Evolutionary conservation across 2,329 filamentous ascomycete genomes (phyloP).

Genomic region (Corynespora cassiicola): DNA sequence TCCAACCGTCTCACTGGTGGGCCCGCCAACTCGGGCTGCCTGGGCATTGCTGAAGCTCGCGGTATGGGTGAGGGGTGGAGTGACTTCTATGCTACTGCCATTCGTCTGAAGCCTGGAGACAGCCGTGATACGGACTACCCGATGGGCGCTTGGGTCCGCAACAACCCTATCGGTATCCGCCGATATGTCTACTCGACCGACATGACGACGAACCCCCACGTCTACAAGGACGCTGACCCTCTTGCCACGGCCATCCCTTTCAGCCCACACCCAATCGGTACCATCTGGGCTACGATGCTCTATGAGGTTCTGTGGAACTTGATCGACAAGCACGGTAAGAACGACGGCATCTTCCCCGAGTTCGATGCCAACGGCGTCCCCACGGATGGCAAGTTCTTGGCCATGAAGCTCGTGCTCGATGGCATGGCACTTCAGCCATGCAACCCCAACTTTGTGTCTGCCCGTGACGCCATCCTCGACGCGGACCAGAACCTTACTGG

Average conservation of each 20-base stretch:
- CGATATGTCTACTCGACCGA: slow-evolving; percentile 60
- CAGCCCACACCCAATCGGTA: slow-evolving; percentile 61
- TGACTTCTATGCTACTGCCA: slow-evolving; percentile 62
- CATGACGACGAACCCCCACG: slow-evolving; percentile 57
- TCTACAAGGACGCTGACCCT: slow-evolving; percentile 54
- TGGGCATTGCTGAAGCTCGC: slow-evolving; percentile 56
- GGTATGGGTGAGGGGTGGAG: slow-evolving; percentile 68
- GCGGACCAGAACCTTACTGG: slow-evolving; percentile 60
- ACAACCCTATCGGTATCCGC: slow-evolving; percentile 55
- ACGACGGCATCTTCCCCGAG: slow-evolving; percentile 48
- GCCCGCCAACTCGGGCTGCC: slow-evolving; percentile 59
- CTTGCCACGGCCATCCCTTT: slow-evolving; percentile 45
- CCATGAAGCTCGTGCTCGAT: slow-evolving; percentile 61
- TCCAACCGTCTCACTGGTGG: slow-evolving; percentile 67
- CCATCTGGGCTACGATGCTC: slow-evolving; percentile 60
- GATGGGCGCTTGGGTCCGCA: slow-evolving; percentile 59
- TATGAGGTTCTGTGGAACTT: slow-evolving; percentile 66
- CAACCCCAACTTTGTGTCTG: slow-evolving; percentile 60
- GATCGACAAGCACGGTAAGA: slow-evolving; percentile 63
- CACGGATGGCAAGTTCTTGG: slow-evolving; percentile 59
- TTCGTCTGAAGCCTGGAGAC: slow-evolving; percentile 55
- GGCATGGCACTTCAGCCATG: slow-evolving; percentile 64
- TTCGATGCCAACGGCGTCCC: slow-evolving; percentile 56
- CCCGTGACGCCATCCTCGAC: slow-evolving; percentile 63
- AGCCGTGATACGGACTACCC: slow-evolving; percentile 55